Evolutionary conservation across 805 yeast species (phyloP).

Genomic region (Peterozyma xylosa): DNA sequence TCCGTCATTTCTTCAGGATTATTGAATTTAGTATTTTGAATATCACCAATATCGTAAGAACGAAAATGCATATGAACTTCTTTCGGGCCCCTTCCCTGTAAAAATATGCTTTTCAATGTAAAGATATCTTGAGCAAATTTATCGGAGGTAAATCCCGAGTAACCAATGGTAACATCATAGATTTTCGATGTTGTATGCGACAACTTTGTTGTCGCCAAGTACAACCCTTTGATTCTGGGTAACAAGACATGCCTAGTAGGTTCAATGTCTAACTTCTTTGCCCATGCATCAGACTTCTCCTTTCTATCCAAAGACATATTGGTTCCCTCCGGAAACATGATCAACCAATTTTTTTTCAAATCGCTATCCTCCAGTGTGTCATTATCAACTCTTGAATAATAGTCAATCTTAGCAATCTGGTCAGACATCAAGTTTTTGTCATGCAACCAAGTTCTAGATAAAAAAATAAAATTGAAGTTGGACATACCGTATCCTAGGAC

Average conservation of each 20-base stretch:
- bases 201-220: conserved; percentile 54
- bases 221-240: conserved; percentile 82
- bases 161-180: conserved; percentile 81
- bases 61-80: conserved; percentile 59
- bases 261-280: conserved; percentile 39
- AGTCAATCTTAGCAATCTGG: conserved; percentile 45
- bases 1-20: conserved; percentile 35
- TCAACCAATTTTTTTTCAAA: conserved; percentile 44
- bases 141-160: conserved; percentile 55
- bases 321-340: conserved; percentile 94
- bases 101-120: conserved; percentile 54
- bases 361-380: conserved; percentile 49
- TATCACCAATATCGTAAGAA: conserved; percentile 46
- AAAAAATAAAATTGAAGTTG: conserved; percentile 67
- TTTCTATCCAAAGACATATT: conserved; percentile 66
- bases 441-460: conserved; percentile 78
- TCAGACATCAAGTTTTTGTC: conserved; percentile 58
- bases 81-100: conserved; percentile 68
- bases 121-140: conserved; percentile 75
- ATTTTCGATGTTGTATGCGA: conserved; percentile 45
- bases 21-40: conserved; percentile 49
- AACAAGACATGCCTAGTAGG: conserved; percentile 57
- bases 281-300: conserved; percentile 47
- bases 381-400: conserved; percentile 26
- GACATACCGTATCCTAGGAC: conserved; percentile 82